Evolutionary conservation across 140 eudicot species (phyloP), one percentile per base, ranked within the genome.

Genomic region (Cichorium intybus): DNA sequence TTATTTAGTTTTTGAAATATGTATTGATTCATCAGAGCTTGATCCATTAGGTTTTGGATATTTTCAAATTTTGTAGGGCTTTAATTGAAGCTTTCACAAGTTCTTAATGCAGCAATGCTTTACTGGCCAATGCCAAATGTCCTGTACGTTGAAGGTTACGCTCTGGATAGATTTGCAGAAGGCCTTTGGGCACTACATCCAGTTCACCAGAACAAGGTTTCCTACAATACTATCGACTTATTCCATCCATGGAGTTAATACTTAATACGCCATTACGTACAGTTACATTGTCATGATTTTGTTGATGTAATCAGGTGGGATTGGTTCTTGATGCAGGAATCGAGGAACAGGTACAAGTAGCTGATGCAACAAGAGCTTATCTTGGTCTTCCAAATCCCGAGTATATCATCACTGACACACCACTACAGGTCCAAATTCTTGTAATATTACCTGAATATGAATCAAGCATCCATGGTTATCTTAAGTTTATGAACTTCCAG

Each of bases 251-350:
- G 58, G 6, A 21, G 52, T 54, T 41, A 53, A 33, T n/a, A n/a
- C n/a, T n/a, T n/a, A n/a, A n/a, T 16, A 24, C 46, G 10, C 16
- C 29, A 43, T 55, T 15, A 59, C 14, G 47, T 9, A 47, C 24
- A 0, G 15, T 53, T 57, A 52, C 45, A 26, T 43, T 28, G 27
- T 55, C 17, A 23, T 66, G 24, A 20, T 0, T 16, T 51, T 56
- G 33, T 28, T 52, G 53, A 60, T 75, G 80, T 51, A 77, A 77
- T 7, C 79, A 93, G 95, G 95, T 93, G 70, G 99, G 97, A 71
- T 76, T 93, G 75, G 97, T 93, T 86, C 83, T 93, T 75, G 99
- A 93, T 83, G 87, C 90, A 70, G 99, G 93, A 64, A 93, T 93
- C 26, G 99, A 88, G 72, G 79, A 86, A 64, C 98, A 92, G 67